A percentile compares a stretch with the other conserved stretches of the same genome.
These are phyloP conservation scores for Mortierella sp. DNA, from an alignment of 371 early-diverging fungal species.

Conservation along the genomic window DNA sequence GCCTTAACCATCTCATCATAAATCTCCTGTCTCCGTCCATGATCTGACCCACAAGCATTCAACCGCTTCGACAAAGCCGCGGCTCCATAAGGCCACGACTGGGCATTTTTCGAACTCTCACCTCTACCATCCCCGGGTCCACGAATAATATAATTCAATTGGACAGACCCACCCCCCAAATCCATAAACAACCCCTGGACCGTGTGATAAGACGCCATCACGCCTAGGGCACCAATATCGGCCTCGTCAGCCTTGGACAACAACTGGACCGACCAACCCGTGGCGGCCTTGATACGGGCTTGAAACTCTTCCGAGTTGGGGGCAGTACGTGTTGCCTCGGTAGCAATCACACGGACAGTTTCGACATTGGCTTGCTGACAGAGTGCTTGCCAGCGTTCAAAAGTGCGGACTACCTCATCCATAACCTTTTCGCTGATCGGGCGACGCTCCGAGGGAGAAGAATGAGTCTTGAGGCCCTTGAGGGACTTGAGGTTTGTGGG, in stretches of 20 bases:
- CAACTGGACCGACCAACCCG: conserved; percentile 67
- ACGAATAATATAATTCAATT: conserved; percentile 71
- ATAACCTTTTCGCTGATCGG: conserved; percentile 68
- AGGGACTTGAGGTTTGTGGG: not conserved
- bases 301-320: conserved; percentile 68
- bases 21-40: conserved; percentile 56
- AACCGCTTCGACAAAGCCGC: conserved; percentile 65
- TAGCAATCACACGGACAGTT: conserved; percentile 71
- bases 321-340: conserved; percentile 75
- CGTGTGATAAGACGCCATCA: conserved; percentile 70
- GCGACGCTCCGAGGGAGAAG: conserved; percentile 45
- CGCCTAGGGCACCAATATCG: conserved; percentile 72
- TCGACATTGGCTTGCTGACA: conserved; percentile 65
- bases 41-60: conserved; percentile 51
- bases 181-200: conserved; percentile 76
- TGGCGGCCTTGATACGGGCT: conserved; percentile 62
- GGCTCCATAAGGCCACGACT: conserved; percentile 75
- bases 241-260: conserved; percentile 72
- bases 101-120: conserved; percentile 62
- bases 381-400: conserved; percentile 68
- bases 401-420: conserved; percentile 66
- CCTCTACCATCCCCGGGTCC: conserved; percentile 49
- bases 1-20: conserved; percentile 61
- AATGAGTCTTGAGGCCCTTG: not conserved
- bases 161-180: conserved; percentile 75